Base-by-base conservation (phyloP, 2,329 filamentous ascomycete species). In the Leptodontidium sp. region DNA sequence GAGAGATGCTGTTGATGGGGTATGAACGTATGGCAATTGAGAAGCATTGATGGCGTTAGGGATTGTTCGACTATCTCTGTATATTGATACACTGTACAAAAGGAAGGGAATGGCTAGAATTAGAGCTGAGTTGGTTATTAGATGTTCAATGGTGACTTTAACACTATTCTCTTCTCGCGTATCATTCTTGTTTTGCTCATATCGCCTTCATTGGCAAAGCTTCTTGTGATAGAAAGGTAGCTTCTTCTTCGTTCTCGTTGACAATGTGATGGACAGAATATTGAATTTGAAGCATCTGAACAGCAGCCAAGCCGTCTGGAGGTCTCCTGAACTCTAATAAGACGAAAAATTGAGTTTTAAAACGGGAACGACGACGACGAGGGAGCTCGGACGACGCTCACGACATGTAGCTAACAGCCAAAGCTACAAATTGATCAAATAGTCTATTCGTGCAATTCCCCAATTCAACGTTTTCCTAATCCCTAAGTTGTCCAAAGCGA, bases 31-130 rank as follows among this genome's bases (percentile, higher is more conserved):
- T 21, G 53, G n/a, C 24, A 7, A 47, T 15, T 32, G 49, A 43
- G 35, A 63, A 49, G 65, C 49, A 67, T 63, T 47, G 29, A 57
- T 63, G 65, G 58, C 65, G 65, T 67, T 63, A 58, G 49, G 65
- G 45, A 65, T 9, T 49, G 26, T 55, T 50, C 49, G 52, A 63
- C 40, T 67, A 40, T 29, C 17, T 57, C 40, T 67, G 49, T 63
- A 32, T 67, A 52, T 47, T n/a, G 26, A 43, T 52, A 61, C 49
- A 52, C 24, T 66, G 55, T 65, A 67, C 32, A 62, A 67, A 53
- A 63, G 15, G 38, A 40, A 43, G 24, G 57, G 64, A 43, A 45
- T 11, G 61, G 32, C 45, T 29, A 24, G 35, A 29, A 35, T 14
- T 35, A 24, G 45, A 29, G 29, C 32, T 4, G n/a, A 52, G 5